Percentiles rank a stretch among this genome's conserved stretches.
These are phyloP conservation scores for Penicillium daleae DNA, from an alignment of 495 filamentous ascomycete genomes.

Conservation along the genomic window DNA sequence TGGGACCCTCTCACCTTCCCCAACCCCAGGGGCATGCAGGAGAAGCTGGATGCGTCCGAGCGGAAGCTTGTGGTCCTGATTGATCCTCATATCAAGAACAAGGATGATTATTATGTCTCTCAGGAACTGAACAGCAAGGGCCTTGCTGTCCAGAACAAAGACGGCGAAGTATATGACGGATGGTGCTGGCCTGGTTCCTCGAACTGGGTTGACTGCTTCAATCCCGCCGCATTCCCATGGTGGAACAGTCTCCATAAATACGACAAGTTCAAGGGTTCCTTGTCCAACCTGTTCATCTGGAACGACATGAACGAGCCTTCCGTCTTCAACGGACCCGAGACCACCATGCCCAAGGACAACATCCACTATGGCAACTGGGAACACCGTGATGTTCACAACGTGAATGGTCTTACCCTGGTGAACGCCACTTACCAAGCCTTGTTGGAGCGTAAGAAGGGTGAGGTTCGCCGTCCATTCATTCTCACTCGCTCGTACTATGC, in stretches of 20 bases:
- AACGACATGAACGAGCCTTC: conserved; percentile 99
- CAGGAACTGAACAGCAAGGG: conserved; percentile 83
- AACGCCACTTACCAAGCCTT: conserved; percentile 90
- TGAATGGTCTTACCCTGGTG: conserved; percentile 91
- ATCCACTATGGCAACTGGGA: conserved; percentile 92
- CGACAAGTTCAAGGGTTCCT: conserved; percentile 78
- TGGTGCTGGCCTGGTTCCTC: conserved; percentile 99
- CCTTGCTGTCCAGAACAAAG: conserved; percentile 84
- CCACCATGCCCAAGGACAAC: conserved; percentile 96
- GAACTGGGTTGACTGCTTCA: conserved; percentile 95
- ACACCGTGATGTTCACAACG: conserved; percentile 93
- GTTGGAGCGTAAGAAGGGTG: conserved; percentile 77
- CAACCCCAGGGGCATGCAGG: conserved; percentile 83
- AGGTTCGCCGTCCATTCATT: conserved; percentile 81
- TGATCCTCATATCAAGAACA: conserved; percentile 97
- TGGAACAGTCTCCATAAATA: conserved; percentile 89
- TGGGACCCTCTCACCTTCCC: conserved; percentile 89
- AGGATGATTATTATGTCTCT: conserved; percentile 71
- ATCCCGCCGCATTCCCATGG: conserved; percentile 82
- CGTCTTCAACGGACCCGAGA: conserved; percentile 97
- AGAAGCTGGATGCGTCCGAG: conserved; percentile 79
- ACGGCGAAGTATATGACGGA: conserved; percentile 85
- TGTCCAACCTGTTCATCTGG: conserved; percentile 89
- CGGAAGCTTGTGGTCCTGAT: conserved; percentile 94
- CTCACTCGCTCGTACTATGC: conserved; percentile 91